phyloP scores from a whole-genome alignment of 2,329 filamentous ascomycete species.

The Bretziella fagacearum region DNA sequence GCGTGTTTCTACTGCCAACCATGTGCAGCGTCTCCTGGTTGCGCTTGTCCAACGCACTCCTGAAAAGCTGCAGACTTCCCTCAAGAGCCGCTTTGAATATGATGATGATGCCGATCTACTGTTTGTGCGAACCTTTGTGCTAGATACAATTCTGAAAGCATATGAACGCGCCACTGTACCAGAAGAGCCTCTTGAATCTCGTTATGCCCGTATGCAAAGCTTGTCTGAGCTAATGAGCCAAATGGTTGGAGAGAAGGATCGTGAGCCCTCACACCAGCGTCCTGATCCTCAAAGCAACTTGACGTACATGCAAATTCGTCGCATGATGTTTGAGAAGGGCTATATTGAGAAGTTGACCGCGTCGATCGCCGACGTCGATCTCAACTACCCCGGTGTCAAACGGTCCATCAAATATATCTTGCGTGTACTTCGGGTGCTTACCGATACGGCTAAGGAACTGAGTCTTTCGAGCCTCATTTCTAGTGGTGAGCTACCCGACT shows the following conservation, averaged over 20 bases:
- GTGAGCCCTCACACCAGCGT: conserved; percentile 26
- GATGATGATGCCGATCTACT: conserved; percentile 71
- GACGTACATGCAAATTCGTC: conserved; percentile 50
- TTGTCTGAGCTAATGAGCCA: conserved; percentile 84
- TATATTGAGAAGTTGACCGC: conserved; percentile 76
- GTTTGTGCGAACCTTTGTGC: conserved; percentile 85
- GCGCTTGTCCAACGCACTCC: conserved; percentile 76
- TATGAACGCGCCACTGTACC: conserved; percentile 77
- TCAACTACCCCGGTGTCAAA: conserved; percentile 87
- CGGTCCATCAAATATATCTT: conserved; percentile 93
- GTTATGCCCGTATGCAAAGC: conserved; percentile 74
- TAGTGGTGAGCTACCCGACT: conserved; percentile 43
- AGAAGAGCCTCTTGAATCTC: conserved; percentile 62
- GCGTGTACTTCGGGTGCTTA: conserved; percentile 71
- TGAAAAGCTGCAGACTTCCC: conserved; percentile 44
- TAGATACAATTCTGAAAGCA: conserved; percentile 81
- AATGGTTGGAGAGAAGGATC: conserved; percentile 68
- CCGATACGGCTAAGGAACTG: conserved; percentile 68
- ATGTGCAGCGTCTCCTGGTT: conserved; percentile 73
- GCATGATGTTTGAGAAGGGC: conserved; percentile 97
- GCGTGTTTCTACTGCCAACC: conserved; percentile 64
- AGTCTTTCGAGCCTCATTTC: conserved; percentile 68
- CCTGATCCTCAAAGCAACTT: conserved; percentile 27
- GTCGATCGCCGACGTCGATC: conserved; percentile 86
- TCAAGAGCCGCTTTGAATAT: conserved; percentile 42